Base-by-base conservation (phyloP, 2,329 filamentous ascomycete genomes). In the Coniochaeta ligniaria region DNA sequence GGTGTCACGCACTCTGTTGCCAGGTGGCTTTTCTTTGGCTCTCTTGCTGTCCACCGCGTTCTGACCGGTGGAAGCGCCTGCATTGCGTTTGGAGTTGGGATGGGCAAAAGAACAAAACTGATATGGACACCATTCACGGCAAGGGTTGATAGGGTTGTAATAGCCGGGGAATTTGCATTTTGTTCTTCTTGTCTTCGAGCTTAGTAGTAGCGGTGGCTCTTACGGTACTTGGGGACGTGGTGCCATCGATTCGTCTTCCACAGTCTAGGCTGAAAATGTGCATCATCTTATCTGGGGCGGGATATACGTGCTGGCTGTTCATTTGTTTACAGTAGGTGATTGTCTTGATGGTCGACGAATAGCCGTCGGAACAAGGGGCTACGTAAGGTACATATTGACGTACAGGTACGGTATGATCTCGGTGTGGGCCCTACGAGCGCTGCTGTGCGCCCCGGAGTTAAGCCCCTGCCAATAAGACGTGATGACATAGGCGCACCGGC, bases 1-100 rank as follows among this genome's bases (percentile, higher is more conserved):
- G 8, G 43, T 26, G 43, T 14, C 43, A 14, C 4, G 20, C 20
- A 26, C 43, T 26, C 22, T 47, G 20, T 26, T 45, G 41, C n/a
- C 41, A 20, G 16, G 22, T 47, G 20, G 4, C 17, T 26, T 47
- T 47, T 47, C 43, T 7, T 47, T 47, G 38, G 38, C 43, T 47
- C 43, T 26, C 22, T 47, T 22, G 35, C 22, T 47, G 20, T 47
- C 14, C 43, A 14, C 43, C 43, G 43, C 43, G n/a, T 47, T 14
- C 22, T 8, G 2, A 26, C 11, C 43, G 43, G 43, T 47, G 22
- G 43, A 22, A 47, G 43, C 43, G 43, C 38, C 56, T 68, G 67
- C 67, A 69, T 69, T 65, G 67, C 67, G 67, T 63, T 63, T 35
- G 67, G 67, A 66, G 67, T 69, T 66, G 61, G 60, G 62, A 52